phyloP scores from a whole-genome alignment of 2,329 filamentous ascomycete genomes.

The Helotiales sp. region DNA sequence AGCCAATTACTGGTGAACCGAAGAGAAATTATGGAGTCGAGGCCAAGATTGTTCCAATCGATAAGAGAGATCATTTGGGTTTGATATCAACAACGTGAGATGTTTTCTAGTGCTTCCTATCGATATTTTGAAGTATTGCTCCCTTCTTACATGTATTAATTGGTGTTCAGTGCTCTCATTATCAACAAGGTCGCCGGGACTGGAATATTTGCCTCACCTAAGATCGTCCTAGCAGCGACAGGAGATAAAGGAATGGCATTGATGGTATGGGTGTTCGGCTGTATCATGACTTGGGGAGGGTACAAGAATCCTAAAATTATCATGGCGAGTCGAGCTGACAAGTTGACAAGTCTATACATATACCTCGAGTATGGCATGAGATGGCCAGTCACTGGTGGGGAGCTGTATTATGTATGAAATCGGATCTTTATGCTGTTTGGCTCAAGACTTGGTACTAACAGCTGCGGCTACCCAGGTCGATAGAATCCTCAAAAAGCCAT shows the following conservation, averaged over 20 bases:
- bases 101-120: no score
- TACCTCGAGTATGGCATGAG: not conserved
- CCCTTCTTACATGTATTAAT: not conserved
- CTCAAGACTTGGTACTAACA: not conserved
- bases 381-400: not conserved
- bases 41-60: not conserved
- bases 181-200: not conserved
- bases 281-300: not conserved
- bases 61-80: not conserved
- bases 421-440: not conserved
- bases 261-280: not conserved
- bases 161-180: not conserved
- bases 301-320: not conserved
- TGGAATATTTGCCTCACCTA: not conserved
- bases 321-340: not conserved
- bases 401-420: not conserved
- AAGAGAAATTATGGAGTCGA: not conserved
- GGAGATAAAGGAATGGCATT: not conserved
- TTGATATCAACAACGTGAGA: not conserved
- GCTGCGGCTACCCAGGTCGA: not conserved
- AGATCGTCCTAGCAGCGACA: not conserved
- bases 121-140: not conserved
- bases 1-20: not conserved
- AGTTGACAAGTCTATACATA: not conserved
- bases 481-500: not conserved